Base-by-base conservation (phyloP, 768 basidiomycete genomes). In the Artomyces pyxidatus region DNA sequence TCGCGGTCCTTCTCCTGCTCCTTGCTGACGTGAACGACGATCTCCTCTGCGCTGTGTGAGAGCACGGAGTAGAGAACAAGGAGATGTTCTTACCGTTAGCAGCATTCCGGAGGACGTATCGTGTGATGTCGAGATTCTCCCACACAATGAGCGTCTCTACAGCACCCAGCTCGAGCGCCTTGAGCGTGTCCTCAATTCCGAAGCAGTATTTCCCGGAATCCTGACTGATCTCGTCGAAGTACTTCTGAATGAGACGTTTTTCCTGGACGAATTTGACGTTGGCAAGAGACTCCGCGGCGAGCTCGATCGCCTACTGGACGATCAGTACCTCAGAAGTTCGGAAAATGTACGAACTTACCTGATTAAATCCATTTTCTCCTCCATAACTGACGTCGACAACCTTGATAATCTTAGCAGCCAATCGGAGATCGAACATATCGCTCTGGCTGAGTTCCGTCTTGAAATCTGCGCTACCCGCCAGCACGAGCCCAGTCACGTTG, bases 251-350 rank as follows among this genome's bases (percentile, higher is more conserved):
- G 42, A 99, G 81, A 65, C 75, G 85, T 76, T 98, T 98, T 74
- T 99, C 96, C 68, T 98, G 95, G 28, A 99, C 95, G 60, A 99
- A 98, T 66, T 99, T 99, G 74, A 99, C 96, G 65, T 98, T 98
- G 30, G 90, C 84, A 25, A 99, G 81, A 3, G 91, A 88, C 66
- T 99, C 96, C 1, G 91, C 87, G 0, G 96, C 90, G 45, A 98
- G 80, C 64, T 98, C 96, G 57, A 99, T 98, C 16, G 96, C 95
- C 90, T 92, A 58, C 9, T 5, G 22, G 21, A 21, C 26, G 27
- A 16, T 47, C 8, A 40, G 41, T 50, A 22, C 38, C 37, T n/a
- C n/a, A n/a, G n/a, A n/a, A n/a, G n/a, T n/a, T n/a, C n/a, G n/a
- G n/a, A n/a, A 16, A 50, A 42, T 30, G 21, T 41, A 38, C 6